Evolutionary conservation across 2,329 filamentous ascomycete species (phyloP).

Genomic region (Diaporthe sp.): DNA sequence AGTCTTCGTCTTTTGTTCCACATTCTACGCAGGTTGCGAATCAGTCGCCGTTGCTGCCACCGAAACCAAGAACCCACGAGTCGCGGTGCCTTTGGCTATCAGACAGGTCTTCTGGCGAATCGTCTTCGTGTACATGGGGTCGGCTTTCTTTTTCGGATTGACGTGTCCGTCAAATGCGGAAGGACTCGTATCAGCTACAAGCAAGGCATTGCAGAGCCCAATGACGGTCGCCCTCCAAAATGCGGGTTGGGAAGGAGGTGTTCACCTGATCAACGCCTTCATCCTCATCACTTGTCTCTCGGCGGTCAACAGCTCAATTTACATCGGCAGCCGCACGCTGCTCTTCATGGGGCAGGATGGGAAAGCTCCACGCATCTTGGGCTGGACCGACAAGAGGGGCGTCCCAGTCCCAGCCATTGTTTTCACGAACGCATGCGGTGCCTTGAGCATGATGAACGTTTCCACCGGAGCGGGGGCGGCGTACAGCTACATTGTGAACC

Average conservation of each 20-base stretch:
- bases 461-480: conserved; percentile 75
- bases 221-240: conserved; percentile 82
- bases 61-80: conserved; percentile 70
- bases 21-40: conserved; percentile 78
- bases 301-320: conserved; percentile 82
- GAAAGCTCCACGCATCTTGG: conserved; percentile 79
- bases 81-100: conserved; percentile 70
- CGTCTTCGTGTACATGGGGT: conserved; percentile 76
- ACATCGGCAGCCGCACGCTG: conserved; percentile 81
- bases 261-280: conserved; percentile 83
- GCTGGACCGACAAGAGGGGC: conserved; percentile 76
- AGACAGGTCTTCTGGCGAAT: conserved; percentile 74
- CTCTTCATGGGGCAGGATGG: conserved; percentile 82
- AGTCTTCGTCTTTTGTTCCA: conserved; percentile 79
- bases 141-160: conserved; percentile 81
- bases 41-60: conserved; percentile 74
- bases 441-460: conserved; percentile 82
- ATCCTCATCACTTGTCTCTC: conserved; percentile 81
- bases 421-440: conserved; percentile 78
- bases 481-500: conserved; percentile 79
- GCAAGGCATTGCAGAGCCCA: conserved; percentile 77
- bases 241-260: conserved; percentile 80
- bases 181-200: conserved; percentile 72
- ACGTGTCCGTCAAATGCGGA: conserved; percentile 79
- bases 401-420: conserved; percentile 73